These are phyloP conservation scores for Teunomyces lycoperdinae DNA, from an alignment of 805 yeast species.

Conservation along the genomic window DNA sequence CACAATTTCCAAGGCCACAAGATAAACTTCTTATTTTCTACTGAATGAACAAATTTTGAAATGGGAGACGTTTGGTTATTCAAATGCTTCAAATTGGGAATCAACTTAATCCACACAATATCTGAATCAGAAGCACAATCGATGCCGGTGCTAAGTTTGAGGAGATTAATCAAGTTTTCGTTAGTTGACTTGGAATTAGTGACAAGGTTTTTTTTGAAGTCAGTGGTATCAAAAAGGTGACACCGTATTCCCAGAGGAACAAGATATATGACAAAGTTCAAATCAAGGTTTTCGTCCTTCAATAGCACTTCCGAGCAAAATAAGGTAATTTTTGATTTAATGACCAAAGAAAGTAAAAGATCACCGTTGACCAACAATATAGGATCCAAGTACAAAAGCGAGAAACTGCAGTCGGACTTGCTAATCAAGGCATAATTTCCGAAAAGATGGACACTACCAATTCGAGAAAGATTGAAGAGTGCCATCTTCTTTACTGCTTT, in stretches of 20 bases:
- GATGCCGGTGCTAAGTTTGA: slow-evolving; percentile 35
- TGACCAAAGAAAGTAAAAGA: slow-evolving; percentile 28
- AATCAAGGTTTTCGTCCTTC: slow-evolving; percentile 7
- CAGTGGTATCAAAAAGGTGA: slow-evolving; percentile 36
- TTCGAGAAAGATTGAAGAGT: slow-evolving; percentile 29
- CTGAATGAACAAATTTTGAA: slow-evolving; percentile 53
- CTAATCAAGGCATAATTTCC: slow-evolving; percentile 35
- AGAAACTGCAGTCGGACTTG: slow-evolving; percentile 8
- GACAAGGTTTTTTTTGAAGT: slow-evolving; percentile 17
- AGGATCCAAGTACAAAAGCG: slow-evolving; percentile 34
- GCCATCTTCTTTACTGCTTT: slow-evolving; percentile 41
- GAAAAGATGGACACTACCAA: slow-evolving; percentile 26
- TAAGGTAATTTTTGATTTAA: slow-evolving; percentile 22
- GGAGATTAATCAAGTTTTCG: slow-evolving; percentile 27
- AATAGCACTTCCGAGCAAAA: slow-evolving; percentile 23
- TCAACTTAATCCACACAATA: slow-evolving; percentile 60
- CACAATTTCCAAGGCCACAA: slow-evolving; percentile 75
- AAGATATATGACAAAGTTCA: slow-evolving; percentile 36
- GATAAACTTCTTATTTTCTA: slow-evolving; percentile 53
- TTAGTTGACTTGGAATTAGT: slow-evolving; percentile 17
- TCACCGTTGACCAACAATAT: slow-evolving; percentile 38
- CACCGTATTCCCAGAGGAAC: slow-evolving; percentile 44
- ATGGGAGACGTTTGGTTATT: slow-evolving; percentile 66
- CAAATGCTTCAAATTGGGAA: slow-evolving; percentile 66
- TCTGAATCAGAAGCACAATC: slow-evolving; percentile 19